These are phyloP conservation scores for Exserohilum turcica DNA, from an alignment of 2,329 filamentous ascomycete genomes.

Conservation along the genomic window DNA sequence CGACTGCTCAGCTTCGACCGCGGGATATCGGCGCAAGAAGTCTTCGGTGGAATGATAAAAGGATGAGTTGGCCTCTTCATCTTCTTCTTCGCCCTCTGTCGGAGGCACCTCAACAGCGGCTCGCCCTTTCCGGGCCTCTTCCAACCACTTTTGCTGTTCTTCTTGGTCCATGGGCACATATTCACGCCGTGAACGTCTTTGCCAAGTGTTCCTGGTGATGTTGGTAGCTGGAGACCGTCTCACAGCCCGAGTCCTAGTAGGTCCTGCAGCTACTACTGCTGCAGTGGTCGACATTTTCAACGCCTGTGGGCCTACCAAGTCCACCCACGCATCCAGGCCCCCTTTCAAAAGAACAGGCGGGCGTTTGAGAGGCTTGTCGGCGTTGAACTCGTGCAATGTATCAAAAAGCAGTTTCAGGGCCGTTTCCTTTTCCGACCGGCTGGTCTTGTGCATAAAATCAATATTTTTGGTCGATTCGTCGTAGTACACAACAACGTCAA, in stretches of 20 bases:
- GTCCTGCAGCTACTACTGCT: conserved; percentile 54
- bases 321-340: conserved; percentile 84
- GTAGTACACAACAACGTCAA: conserved; percentile 89
- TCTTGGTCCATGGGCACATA: conserved; percentile 77
- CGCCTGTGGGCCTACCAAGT: conserved; percentile 75
- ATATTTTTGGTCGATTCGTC: conserved; percentile 70
- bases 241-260: conserved; percentile 54
- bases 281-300: conserved; percentile 63
- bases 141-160: conserved; percentile 81
- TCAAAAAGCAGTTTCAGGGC: conserved; percentile 76
- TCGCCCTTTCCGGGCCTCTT: conserved; percentile 72
- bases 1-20: conserved; percentile 63
- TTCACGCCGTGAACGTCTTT: conserved; percentile 62
- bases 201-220: conserved; percentile 59
- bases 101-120: conserved; percentile 50
- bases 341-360: conserved; percentile 79
- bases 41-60: conserved; percentile 75
- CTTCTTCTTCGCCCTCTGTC: conserved; percentile 37
- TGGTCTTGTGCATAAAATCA: conserved; percentile 59
- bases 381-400: conserved; percentile 83
- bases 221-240: conserved; percentile 59
- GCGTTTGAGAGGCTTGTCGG: conserved; percentile 72
- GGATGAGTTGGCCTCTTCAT: conserved; percentile 41
- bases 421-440: conserved; percentile 47
- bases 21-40: conserved; percentile 80